Base-by-base conservation (phyloP, 2,329 filamentous ascomycete genomes). In the Fusarium odoratissimum region DNA sequence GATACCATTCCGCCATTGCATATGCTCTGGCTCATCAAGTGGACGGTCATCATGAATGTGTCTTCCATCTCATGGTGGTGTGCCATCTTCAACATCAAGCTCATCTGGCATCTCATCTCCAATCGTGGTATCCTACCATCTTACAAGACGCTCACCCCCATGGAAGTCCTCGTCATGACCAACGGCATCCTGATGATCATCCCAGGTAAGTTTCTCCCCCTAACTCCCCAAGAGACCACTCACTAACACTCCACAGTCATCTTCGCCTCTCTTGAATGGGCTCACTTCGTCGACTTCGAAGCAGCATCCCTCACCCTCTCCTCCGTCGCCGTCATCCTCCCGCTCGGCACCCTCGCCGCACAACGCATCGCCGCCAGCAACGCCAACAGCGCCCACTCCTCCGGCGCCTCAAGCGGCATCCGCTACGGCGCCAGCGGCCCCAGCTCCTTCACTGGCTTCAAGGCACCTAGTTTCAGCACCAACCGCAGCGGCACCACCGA, bases 131-230 rank as follows among this genome's bases (percentile, higher is more conserved):
- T 90, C 11, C 80, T 89, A 2, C 83, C 84, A 2, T 80, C 79
- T 2, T 78, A 82, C 7, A 80, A 80, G 54, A 79, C 82, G 0
- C 75, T 90, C 42, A 86, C 80, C 1, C 83, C 86, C 9, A 86
- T 90, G 82, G 88, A 90, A 72, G 83, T 88, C 12, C 80, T 90
- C 30, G 82, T 88, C 56, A 86, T 89, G 74, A 87, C 86, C 54
- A 89, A 90, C 41, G 87, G 87, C 16, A 71, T 88, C 3, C 80
- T 90, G 60, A 89, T 90, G 88, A 72, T 88, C 21, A 77, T 88
- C 14, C 88, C 87, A n/a, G 85, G 87, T 89, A 78, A 51, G 82
- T 78, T 41, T 5, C 17, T 7, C 21, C 33, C 25, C 25, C 25
- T 25, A 25, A 25, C 25, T 6, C 25, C 25, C 25, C 25, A 25